These are phyloP conservation scores for Neopestalotiopsis sp. DNA, from an alignment of 2,329 filamentous ascomycete genomes.

Conservation along the genomic window DNA sequence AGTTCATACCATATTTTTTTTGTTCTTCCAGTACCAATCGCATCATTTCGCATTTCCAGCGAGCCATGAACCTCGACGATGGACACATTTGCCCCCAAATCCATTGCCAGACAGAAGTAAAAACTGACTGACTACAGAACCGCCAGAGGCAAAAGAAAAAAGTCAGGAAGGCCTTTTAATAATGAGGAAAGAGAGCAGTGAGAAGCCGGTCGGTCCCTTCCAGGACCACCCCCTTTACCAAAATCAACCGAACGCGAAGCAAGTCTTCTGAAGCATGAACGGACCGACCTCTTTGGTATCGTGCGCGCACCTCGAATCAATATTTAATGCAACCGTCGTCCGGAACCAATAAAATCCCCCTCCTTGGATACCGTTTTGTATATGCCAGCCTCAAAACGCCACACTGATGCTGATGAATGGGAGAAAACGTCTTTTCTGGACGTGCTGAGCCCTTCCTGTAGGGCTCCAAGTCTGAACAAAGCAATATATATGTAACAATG, in stretches of 20 bases:
- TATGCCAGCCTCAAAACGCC: conserved; percentile 21
- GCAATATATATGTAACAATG: conserved; percentile 18
- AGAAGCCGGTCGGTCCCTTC: neutral
- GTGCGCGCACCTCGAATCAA: conserved; percentile 9
- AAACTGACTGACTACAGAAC: neutral
- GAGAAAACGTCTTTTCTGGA: conserved; percentile 10
- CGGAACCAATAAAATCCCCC: conserved; percentile 11
- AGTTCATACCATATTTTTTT: conserved; percentile 1
- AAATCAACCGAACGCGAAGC: neutral
- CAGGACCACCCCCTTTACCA: neutral
- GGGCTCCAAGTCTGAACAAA: conserved; percentile 9
- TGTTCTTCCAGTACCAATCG: neutral
- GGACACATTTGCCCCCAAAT: neutral
- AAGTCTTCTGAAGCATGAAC: conserved; percentile 13
- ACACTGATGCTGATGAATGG: conserved; percentile 16
- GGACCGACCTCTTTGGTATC: conserved; percentile 16
- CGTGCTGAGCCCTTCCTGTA: neutral
- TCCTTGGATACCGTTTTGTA: conserved; percentile 15
- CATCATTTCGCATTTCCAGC: conserved; percentile 3
- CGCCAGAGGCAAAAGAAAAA: neutral
- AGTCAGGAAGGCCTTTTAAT: neutral
- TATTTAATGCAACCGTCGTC: conserved; percentile 14
- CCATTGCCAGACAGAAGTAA: neutral
- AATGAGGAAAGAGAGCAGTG: neutral
- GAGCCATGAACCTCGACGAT: neutral